Base-by-base conservation (phyloP, 768 basidiomycete genomes). In the Pisolithus albus region DNA sequence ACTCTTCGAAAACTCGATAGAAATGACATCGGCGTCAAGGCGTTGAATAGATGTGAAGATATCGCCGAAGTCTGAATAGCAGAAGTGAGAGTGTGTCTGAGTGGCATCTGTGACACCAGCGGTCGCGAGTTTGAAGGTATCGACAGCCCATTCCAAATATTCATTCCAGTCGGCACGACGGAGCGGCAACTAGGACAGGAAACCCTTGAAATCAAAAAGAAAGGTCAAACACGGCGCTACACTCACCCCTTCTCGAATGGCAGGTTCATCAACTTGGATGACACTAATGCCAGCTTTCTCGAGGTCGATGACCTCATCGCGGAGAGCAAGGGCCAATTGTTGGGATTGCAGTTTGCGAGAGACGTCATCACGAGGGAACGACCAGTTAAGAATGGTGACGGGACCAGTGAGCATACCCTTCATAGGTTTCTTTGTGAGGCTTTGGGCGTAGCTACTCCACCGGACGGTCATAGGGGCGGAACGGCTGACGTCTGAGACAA, bases 361-460 rank as follows among this genome's bases (percentile, higher is more conserved):
- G 59, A 98, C 88, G 68, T 99, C 96, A 59, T 92, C 92, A 71
- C 96, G 95, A 65, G 96, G 96, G 94, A 99, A 99, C 32, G 96
- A 98, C 96, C 96, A 99, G 81, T 98, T 98, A 72, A 98, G 83
- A 73, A 99, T 96, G 56, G 92, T 93, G 70, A 97, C 94, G 18
- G 93, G 94, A 57, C 95, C 95, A 51, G 95, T 94, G 51, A 98
- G 79, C 96, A 98, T 97, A 60, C 95, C 95, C 85, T 99, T 99
- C 92, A 99, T 93, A 61, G 94, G 96, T 70, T 83, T 85, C 67
- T 81, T 74, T 61, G 94, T 90, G 64, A 97, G 66, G 66, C 88
- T 92, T 77, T 98, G 96, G 50, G 96, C 96, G 71, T 95, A 98
- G 63, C 83, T 82, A 56, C 88, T 91, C 96, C 96, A 99, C 69